A percentile compares a stretch with the other conserved stretches of the same genome.
Evolutionary conservation across 352 stramenopile genomes (phyloP).

Genomic region (Phytophthora citricola): DNA sequence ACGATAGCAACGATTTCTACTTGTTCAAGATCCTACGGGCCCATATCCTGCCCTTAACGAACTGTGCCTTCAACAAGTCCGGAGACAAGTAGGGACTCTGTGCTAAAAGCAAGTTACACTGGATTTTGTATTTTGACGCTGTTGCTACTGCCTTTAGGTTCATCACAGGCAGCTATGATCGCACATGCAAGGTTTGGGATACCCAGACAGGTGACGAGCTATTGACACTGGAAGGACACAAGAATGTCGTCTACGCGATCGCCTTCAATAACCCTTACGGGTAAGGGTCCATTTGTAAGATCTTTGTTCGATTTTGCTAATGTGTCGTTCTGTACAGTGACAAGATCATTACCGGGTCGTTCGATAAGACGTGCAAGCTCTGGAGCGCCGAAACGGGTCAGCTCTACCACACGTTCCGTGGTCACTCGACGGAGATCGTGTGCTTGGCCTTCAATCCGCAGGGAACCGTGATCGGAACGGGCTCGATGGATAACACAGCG

Average conservation of each 20-base stretch:
- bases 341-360: slow-evolving; percentile 96
- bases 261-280: slow-evolving; percentile 98
- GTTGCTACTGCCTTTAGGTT: slow-evolving; percentile 63
- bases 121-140: not conserved
- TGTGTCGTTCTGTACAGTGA: slow-evolving; percentile 42
- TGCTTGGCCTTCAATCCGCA: slow-evolving; percentile 96
- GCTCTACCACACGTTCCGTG: slow-evolving; percentile 94
- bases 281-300: slow-evolving; percentile 23
- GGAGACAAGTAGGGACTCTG: slow-evolving; percentile 87
- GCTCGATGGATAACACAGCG: slow-evolving; percentile 96
- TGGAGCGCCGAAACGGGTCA: slow-evolving; percentile 95
- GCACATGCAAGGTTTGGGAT: slow-evolving; percentile 96
- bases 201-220: slow-evolving; percentile 95
- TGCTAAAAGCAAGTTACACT: not conserved
- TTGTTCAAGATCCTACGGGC: slow-evolving; percentile 96
- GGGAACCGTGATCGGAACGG: slow-evolving; percentile 90
- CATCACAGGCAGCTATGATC: slow-evolving; percentile 96
- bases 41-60: slow-evolving; percentile 96
- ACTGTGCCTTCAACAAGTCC: slow-evolving; percentile 97
- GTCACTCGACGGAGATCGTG: slow-evolving; percentile 96
- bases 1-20: slow-evolving; percentile 96
- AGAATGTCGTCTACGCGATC: slow-evolving; percentile 97
- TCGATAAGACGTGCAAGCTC: slow-evolving; percentile 97
- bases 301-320: slow-evolving; percentile 1
- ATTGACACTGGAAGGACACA: slow-evolving; percentile 94